Conservation (phyloP, 2,329 filamentous ascomycete species). For the Colletotrichum sp. region DNA sequence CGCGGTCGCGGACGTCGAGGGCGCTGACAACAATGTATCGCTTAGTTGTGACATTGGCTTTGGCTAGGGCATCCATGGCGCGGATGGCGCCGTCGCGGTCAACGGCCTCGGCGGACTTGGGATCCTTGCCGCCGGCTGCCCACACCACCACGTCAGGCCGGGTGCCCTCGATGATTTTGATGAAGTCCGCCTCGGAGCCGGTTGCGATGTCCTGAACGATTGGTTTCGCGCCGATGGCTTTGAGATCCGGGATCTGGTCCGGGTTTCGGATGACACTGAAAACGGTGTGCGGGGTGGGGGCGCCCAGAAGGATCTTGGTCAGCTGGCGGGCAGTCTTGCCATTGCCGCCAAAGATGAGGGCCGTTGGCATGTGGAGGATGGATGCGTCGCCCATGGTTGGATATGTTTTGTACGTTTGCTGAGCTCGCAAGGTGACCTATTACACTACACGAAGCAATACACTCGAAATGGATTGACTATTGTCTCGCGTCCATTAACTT, state of each 20-base stretch:
- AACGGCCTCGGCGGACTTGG: conserved; percentile 46
- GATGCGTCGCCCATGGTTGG: conserved; percentile 21
- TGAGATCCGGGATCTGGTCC: conserved; percentile 38
- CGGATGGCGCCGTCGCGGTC: conserved; percentile 50
- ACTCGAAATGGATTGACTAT: not conserved
- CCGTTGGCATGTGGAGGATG: conserved; percentile 25
- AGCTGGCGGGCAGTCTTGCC: conserved; percentile 29
- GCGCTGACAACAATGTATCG: conserved; percentile 52
- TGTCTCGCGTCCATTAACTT: not conserved
- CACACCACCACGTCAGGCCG: conserved; percentile 37
- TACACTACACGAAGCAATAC: not conserved
- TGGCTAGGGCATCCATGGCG: conserved; percentile 48
- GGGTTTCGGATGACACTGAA: conserved; percentile 32
- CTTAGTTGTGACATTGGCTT: conserved; percentile 38
- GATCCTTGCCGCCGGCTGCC: conserved; percentile 34
- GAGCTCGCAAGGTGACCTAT: not conserved
- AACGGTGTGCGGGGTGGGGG: conserved; percentile 24
- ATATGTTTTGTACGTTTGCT: not conserved
- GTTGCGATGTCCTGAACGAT: conserved; percentile 48
- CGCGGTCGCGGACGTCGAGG: conserved; percentile 46
- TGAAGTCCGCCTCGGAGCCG: conserved; percentile 39
- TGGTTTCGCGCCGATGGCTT: conserved; percentile 43
- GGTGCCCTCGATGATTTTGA: conserved; percentile 35
- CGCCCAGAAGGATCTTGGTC: conserved; percentile 23
- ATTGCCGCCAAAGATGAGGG: conserved; percentile 30